Evolutionary conservation across 768 basidiomycete species (phyloP).

Genomic region (Pleurotus salmoneostramineus): DNA sequence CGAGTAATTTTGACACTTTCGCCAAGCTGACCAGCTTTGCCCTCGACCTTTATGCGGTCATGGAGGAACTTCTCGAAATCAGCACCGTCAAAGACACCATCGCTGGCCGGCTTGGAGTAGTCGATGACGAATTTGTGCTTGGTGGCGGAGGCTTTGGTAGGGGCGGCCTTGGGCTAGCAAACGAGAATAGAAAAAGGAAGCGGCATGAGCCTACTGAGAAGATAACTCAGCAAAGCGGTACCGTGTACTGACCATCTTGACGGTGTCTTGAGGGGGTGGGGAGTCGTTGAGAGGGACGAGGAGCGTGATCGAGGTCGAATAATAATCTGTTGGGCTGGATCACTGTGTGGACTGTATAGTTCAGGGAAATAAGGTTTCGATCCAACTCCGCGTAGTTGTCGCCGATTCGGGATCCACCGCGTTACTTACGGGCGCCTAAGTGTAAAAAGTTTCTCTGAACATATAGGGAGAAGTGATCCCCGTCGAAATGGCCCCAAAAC

Average conservation of each 20-base stretch:
- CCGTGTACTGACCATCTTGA: conserved; percentile 72
- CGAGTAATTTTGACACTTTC: conserved; percentile 85
- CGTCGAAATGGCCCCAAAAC: conserved; percentile 35
- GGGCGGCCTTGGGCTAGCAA: conserved; percentile 55
- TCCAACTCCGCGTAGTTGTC: not conserved
- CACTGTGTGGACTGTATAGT: conserved; percentile 50
- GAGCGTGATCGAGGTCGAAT: not conserved
- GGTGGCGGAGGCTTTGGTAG: conserved; percentile 46
- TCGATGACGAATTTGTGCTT: conserved; percentile 84
- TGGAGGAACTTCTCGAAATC: conserved; percentile 85
- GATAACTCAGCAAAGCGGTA: conserved; percentile 84
- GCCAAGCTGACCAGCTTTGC: conserved; percentile 88
- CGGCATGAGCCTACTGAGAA: conserved; percentile 88
- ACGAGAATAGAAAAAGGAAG: conserved; percentile 23
- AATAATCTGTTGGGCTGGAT: not conserved
- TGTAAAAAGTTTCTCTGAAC: not conserved
- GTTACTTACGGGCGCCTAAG: not conserved
- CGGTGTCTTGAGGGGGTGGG: conserved; percentile 23
- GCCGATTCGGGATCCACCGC: not conserved
- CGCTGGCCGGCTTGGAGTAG: conserved; percentile 74
- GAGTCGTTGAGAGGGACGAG: conserved; percentile 4
- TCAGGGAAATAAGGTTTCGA: conserved; percentile 23
- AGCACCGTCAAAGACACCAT: conserved; percentile 56
- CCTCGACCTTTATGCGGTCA: conserved; percentile 91
- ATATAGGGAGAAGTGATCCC: conserved; percentile 6